phyloP scores from a whole-genome alignment of 352 stramenopile species.

The Globisporangium carolinianum region DNA sequence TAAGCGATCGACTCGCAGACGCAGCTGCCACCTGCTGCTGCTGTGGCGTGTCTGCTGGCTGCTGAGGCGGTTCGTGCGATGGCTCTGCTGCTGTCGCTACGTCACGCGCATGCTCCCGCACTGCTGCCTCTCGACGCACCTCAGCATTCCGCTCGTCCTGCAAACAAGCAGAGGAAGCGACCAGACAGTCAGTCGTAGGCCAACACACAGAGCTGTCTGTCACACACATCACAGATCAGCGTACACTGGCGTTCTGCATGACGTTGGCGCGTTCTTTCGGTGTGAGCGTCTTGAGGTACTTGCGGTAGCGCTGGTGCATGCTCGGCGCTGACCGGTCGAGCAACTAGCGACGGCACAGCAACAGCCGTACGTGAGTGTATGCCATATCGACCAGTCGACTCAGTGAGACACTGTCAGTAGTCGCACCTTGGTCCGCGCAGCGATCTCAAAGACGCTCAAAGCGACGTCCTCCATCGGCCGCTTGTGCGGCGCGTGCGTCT shows the following conservation, averaged over 20 bases:
- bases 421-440: slow-evolving; percentile 11
- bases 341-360: slow-evolving; percentile 10
- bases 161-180: not conserved
- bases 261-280: slow-evolving; percentile 23
- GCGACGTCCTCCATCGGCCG: slow-evolving; percentile 16
- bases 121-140: not conserved
- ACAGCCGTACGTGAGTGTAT: too few relatives aligned
- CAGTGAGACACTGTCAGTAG: not conserved
- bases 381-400: not conserved
- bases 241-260: slow-evolving; percentile 23
- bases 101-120: not conserved
- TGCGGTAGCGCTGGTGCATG: slow-evolving; percentile 53
- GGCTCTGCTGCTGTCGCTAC: not conserved
- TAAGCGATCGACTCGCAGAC: too few relatives aligned
- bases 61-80: not conserved
- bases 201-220: not conserved
- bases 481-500: not conserved
- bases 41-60: too few relatives aligned
- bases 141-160: slow-evolving; percentile 7
- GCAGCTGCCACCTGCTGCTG: too few relatives aligned
- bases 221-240: not conserved
- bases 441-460: slow-evolving; percentile 23
- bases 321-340: slow-evolving; percentile 28
- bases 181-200: not conserved
- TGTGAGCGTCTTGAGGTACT: slow-evolving; percentile 32